Evolutionary conservation across 495 filamentous ascomycete species (phyloP).

Genomic region (Glutinoglossum americanum): DNA sequence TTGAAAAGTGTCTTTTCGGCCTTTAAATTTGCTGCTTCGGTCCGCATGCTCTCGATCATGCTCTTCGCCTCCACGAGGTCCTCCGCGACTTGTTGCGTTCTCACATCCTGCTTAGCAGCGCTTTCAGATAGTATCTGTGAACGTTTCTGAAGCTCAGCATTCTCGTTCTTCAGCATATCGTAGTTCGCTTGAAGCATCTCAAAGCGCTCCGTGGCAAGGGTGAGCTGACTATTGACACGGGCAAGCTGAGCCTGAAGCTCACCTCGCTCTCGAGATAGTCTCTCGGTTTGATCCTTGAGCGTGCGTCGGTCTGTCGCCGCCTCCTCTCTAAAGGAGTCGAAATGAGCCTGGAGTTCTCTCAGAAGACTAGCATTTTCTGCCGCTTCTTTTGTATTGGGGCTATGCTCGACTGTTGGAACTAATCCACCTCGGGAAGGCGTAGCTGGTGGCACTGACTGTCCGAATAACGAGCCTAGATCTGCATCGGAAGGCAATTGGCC

Average conservation of each 20-base stretch:
- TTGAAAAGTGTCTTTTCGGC: slow-evolving; percentile 85
- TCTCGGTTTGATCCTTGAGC: slow-evolving; percentile 69
- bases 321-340: slow-evolving; percentile 76
- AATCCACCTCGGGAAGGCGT: slow-evolving; percentile 18
- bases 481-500: slow-evolving; percentile 37
- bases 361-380: slow-evolving; percentile 47
- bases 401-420: slow-evolving; percentile 22
- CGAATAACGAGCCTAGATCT: slow-evolving; percentile 43
- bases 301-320: slow-evolving; percentile 54
- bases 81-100: slow-evolving; percentile 77
- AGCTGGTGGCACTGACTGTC: slow-evolving; percentile 26
- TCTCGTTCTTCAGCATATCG: slow-evolving; percentile 59
- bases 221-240: slow-evolving; percentile 56
- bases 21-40: slow-evolving; percentile 78
- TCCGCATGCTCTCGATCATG: slow-evolving; percentile 65
- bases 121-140: slow-evolving; percentile 52
- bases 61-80: slow-evolving; percentile 74
- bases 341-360: slow-evolving; percentile 70
- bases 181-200: slow-evolving; percentile 85
- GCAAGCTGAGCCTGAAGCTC: slow-evolving; percentile 60
- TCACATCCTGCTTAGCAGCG: slow-evolving; percentile 71
- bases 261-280: slow-evolving; percentile 58
- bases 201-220: slow-evolving; percentile 58
- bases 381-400: slow-evolving; percentile 21
- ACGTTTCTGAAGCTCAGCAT: slow-evolving; percentile 61